phyloP scores from a whole-genome alignment of 2,329 filamentous ascomycete genomes.

The Emergomyces orientalis region DNA sequence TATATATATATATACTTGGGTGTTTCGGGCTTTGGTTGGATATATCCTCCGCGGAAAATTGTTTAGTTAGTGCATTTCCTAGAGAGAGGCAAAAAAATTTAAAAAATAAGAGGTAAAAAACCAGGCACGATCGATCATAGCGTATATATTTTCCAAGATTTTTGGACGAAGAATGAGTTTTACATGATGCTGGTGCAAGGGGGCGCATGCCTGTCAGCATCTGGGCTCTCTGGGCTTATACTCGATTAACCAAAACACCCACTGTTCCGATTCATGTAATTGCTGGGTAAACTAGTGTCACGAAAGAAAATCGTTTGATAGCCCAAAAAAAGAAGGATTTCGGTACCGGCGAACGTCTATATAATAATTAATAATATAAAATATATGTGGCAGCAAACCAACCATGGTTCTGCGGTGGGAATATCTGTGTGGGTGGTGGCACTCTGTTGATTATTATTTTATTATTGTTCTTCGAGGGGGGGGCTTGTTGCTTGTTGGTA shows the following conservation, averaged over 20 bases:
- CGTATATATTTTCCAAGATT: background rate
- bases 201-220: background rate
- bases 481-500: no score
- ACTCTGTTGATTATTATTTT: no score
- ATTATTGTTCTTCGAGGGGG: no score
- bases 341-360: background rate
- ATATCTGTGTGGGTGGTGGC: no score
- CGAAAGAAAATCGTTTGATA: background rate
- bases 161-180: background rate
- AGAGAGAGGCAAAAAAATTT: background rate
- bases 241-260: background rate
- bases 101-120: background rate
- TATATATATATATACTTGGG: background rate
- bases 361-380: background rate
- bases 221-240: background rate
- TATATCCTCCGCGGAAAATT: background rate
- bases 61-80: background rate
- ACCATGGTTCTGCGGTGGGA: background rate
- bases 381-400: background rate
- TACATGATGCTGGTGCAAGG: background rate
- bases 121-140: background rate
- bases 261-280: no score
- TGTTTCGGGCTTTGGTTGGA: background rate
- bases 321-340: background rate
- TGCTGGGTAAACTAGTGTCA: no score